Base-by-base conservation (phyloP, 2,329 filamentous ascomycete species). In the Colletotrichum costaricense region DNA sequence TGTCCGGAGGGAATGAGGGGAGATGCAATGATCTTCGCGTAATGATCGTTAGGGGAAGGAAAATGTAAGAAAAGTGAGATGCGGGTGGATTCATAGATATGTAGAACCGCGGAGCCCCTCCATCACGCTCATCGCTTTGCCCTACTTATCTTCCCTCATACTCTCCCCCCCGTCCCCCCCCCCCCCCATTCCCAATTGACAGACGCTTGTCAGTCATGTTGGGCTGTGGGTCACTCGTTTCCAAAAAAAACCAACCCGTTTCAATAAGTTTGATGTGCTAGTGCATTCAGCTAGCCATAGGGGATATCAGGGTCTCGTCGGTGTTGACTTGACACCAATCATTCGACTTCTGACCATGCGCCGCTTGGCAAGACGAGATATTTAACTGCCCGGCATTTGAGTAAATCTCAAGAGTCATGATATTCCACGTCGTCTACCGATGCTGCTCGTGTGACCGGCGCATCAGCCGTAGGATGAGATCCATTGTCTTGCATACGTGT, bases 31-130 rank as follows among this genome's bases (percentile, higher is more conserved):
- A 63, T n/a, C 5, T 55, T 24, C 19, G 16, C 38, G 38, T 28
- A 26, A 22, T 38, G 70, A 70, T 73, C 67, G 30, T 52, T 19
- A 54, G 46, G 60, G 69, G 46, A 7, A n/a, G 24, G 1, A 52
- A 52, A 24, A 11, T 35, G 35, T 8, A 19, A n/a, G 12, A 4
- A 46, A 14, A n/a, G 24, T 19, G 5, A 22, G 22, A 42, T 38
- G 7, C 24, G 16, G 12, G 11, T 58, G 8, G 64, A 16, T 8
- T 55, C 2, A 14, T 72, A 69, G 49, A 63, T 46, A 49, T 26
- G 6, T 19, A 19, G 19, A n/a, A 8, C 7, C 16, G 12, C n/a
- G n/a, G 26, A 35, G 30, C 16, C 6, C 4, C 2, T 46, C 7
- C 11, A 2, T 30, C 30, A 30, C 30, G 30, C 1, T 3, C 6